Conservation (phyloP, 305 asterid genomes). For the Plantago coronopus region DNA sequence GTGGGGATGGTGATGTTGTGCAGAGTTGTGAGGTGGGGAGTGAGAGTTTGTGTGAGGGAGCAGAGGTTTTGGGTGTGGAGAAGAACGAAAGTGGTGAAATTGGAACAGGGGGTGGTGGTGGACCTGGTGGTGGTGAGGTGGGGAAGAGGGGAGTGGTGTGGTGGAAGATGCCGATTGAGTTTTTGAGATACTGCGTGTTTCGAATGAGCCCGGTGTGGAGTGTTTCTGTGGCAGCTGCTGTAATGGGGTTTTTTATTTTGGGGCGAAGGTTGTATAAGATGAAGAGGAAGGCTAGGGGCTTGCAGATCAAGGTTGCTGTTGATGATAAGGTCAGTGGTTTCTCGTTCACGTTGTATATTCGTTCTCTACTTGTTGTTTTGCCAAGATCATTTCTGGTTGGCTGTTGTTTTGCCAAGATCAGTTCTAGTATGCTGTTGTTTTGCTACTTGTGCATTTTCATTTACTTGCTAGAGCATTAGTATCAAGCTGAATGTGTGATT, state of each 20-base stretch:
- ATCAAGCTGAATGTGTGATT: too few relatives aligned
- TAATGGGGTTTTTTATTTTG: constrained; percentile 74
- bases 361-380: background rate
- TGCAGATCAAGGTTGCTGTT: constrained; percentile 69
- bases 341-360: constrained; percentile 19
- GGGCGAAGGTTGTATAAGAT: constrained; percentile 73
- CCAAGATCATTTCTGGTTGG: too few relatives aligned
- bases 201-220: constrained; percentile 77
- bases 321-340: constrained; percentile 72
- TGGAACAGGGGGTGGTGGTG: constrained; percentile 29
- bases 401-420: background rate
- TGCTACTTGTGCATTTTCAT: constrained; percentile 1
- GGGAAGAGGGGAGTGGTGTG: constrained; percentile 58
- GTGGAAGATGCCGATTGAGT: constrained; percentile 94
- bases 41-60: constrained; percentile 17
- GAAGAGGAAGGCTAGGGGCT: constrained; percentile 66
- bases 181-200: constrained; percentile 55
- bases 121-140: constrained; percentile 33
- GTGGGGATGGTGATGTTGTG: constrained; percentile 30
- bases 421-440: background rate
- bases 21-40: constrained; percentile 26
- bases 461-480: background rate
- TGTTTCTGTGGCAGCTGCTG: constrained; percentile 75
- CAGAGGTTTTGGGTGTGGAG: constrained; percentile 23
- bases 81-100: constrained; percentile 24